Base-by-base conservation (phyloP, 1,284 basidiomycete genomes). In the Apiotrichum mycotoxinovorans region DNA sequence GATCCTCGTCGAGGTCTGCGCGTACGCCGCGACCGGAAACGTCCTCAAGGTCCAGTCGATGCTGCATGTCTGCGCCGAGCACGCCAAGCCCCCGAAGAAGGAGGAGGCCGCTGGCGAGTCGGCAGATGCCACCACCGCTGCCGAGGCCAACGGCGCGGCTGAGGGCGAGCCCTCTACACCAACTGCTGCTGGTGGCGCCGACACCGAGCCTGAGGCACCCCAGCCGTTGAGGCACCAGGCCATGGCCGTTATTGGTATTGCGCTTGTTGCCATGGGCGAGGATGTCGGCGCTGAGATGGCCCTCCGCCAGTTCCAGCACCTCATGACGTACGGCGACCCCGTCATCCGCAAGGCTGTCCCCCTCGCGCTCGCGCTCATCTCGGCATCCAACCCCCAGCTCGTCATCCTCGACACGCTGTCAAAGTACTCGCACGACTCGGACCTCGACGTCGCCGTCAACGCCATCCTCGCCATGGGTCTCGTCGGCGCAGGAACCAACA, bases 281-380 rank as follows among this genome's bases (percentile, higher is more conserved):
- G 95, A 98, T 48, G 87, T 98, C 46, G 96, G 96, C 51, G 86
- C 94, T 4, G 93, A 98, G 78, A 99, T 99, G 94, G 87, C 89
- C 4, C 78, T 96, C 63, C 81, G 93, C 66, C 90, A 93, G 70
- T 93, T 97, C 81, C 94, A 95, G 75, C 93, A 97, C 73, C 91
- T 93, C 90, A 98, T 99, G 96, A 93, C 96, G 75, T 98, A 98
- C 67, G 96, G 96, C 60, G 94, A 97, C 70, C 91, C 94, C 1
- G 81, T 86, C 58, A 93, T 98, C 68, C 87, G 96, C 35, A 89
- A 90, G 80, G 82, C 89, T 1, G 89, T 99, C n/a, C 96, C 96
- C 18, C 85, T 99, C 8, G 96, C 95, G 8, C 86, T 99, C 47
- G 95, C 91, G 60, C 85, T 99, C 52, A 85, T 98, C 72, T 92